phyloP scores from a whole-genome alignment of 164 flowering plant species.

The Chloranthus sessilifolius region DNA sequence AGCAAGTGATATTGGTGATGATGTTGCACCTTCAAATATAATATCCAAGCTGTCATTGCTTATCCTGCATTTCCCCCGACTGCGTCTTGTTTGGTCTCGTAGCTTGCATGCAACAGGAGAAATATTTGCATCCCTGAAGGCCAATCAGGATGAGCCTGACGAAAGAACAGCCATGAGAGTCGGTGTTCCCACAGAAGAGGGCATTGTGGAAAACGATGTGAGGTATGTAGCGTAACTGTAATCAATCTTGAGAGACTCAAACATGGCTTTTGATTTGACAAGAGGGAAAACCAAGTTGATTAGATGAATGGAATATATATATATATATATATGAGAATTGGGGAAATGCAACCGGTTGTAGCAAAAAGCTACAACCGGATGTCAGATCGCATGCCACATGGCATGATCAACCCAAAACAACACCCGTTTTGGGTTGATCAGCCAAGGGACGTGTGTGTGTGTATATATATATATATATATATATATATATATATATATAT shows the following conservation, averaged over 20 bases:
- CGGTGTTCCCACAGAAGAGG: slow-evolving; percentile 93
- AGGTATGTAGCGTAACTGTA: slow-evolving; percentile 44
- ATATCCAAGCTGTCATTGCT: slow-evolving; percentile 92
- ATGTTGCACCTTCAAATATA: slow-evolving; percentile 76
- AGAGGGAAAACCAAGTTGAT: not conserved
- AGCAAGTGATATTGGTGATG: slow-evolving; percentile 93
- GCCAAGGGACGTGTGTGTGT: too few species aligned
- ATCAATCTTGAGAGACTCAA: not conserved
- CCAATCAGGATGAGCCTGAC: slow-evolving; percentile 98
- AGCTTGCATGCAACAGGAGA: slow-evolving; percentile 97
- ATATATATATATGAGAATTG: too few species aligned
- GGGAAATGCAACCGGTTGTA: too few species aligned
- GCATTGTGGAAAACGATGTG: slow-evolving; percentile 81
- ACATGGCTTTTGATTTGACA: not conserved
- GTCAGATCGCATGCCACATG: too few species aligned
- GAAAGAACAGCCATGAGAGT: slow-evolving; percentile 78
- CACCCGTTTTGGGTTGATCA: too few species aligned
- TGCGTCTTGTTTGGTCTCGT: slow-evolving; percentile 96
- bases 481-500: too few species aligned
- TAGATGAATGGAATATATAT: not conserved
- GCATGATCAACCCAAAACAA: too few species aligned
- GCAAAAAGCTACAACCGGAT: too few species aligned
- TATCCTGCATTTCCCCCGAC: slow-evolving; percentile 89
- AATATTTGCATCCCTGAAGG: slow-evolving; percentile 84
- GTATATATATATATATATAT: too few species aligned